Conservation (phyloP, 768 basidiomycete genomes). For the Tricholoma saponaceum region DNA sequence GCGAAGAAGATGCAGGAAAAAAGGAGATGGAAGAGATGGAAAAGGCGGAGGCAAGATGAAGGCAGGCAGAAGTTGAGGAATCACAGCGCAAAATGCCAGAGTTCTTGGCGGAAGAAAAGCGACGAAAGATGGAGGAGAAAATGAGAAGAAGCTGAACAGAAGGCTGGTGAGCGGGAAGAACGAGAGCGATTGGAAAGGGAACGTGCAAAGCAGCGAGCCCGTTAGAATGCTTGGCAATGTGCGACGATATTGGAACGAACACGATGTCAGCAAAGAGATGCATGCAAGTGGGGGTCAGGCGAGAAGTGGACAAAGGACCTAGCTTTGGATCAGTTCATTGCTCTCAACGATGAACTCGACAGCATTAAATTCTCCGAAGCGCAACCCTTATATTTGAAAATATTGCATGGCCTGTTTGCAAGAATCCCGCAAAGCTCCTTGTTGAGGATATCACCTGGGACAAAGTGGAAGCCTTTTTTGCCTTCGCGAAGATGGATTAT, state of each 20-base stretch:
- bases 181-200: neutral
- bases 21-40: neutral
- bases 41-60: neutral
- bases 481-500: conserved; percentile 31
- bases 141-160: neutral
- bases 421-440: neutral
- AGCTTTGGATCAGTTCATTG: neutral
- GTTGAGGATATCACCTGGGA: conserved; percentile 21
- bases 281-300: neutral
- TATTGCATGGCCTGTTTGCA: too few species aligned
- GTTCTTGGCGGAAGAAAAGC: neutral
- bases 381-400: conserved; percentile 19
- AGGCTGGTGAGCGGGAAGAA: neutral
- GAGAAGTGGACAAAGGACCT: neutral
- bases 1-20: neutral
- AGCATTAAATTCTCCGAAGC: conserved; percentile 18
- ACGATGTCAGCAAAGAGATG: neutral
- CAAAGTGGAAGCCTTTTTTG: conserved; percentile 53
- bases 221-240: neutral
- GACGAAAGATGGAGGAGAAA: neutral
- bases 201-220: neutral
- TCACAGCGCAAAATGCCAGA: neutral
- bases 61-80: neutral
- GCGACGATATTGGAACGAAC: neutral
- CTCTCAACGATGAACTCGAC: conserved; percentile 12